Conservation (phyloP, 805 yeast genomes). For the Candida maesae region DNA sequence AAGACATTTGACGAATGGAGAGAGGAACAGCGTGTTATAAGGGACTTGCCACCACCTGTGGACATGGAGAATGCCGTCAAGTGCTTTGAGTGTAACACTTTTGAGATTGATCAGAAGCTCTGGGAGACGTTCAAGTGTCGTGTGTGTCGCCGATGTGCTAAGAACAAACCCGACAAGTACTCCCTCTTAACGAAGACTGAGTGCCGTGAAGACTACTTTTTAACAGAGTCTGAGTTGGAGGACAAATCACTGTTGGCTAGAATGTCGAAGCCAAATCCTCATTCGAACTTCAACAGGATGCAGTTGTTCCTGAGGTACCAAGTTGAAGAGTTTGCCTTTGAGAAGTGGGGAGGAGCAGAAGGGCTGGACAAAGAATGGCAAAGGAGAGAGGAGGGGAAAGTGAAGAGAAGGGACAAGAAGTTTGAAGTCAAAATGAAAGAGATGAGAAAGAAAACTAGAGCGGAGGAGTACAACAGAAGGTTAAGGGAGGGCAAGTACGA, state of each 20-base stretch:
- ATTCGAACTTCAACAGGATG: constrained; percentile 86
- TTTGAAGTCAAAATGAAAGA: constrained; percentile 76
- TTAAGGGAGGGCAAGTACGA: constrained; percentile 56
- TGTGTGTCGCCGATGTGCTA: constrained; percentile 79
- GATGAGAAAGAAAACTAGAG: constrained; percentile 89
- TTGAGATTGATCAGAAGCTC: constrained; percentile 75
- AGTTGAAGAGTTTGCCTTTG: constrained; percentile 88
- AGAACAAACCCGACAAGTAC: constrained; percentile 78
- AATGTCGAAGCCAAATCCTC: constrained; percentile 91
- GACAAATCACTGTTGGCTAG: constrained; percentile 68
- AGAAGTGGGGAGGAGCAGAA: constrained; percentile 92
- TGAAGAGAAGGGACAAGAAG: constrained; percentile 71
- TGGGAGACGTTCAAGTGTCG: constrained; percentile 64
- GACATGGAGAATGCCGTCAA: constrained; percentile 72
- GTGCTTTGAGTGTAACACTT: constrained; percentile 78
- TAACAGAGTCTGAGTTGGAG: constrained; percentile 89
- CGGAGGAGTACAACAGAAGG: constrained; percentile 79
- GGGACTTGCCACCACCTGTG: constrained; percentile 66
- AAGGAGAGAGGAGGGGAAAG: constrained; percentile 66
- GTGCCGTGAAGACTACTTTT: constrained; percentile 84
- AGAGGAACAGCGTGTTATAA: constrained; percentile 39
- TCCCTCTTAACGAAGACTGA: constrained; percentile 92
- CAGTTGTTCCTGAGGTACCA: constrained; percentile 86
- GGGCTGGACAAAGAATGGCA: constrained; percentile 92
- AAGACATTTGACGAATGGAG: constrained; percentile 46